A percentile compares a stretch with the other conserved stretches of the same genome.
Conservation (phyloP, 1,139 yeast genomes). For the Groenewaldozyma sp. region DNA sequence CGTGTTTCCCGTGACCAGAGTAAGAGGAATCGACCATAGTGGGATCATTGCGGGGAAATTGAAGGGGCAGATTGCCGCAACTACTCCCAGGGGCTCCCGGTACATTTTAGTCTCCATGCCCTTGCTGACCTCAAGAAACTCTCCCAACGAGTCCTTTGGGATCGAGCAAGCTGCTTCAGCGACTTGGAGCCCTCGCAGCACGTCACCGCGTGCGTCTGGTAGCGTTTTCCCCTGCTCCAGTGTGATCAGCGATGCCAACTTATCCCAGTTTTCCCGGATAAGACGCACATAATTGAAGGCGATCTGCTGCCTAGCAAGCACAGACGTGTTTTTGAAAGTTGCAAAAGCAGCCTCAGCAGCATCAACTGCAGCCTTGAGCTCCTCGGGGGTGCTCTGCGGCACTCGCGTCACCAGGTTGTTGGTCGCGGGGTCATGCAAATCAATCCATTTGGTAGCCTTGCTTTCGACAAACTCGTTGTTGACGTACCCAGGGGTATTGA, state of each 20-base stretch:
- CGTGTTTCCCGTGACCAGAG: constrained; percentile 71
- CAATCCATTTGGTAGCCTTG: constrained; percentile 53
- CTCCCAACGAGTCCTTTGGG: constrained; percentile 58
- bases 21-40: constrained; percentile 70
- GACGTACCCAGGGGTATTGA: constrained; percentile 47
- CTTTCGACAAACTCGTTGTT: constrained; percentile 53
- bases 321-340: constrained; percentile 48
- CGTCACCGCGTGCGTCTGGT: constrained; percentile 73
- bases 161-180: constrained; percentile 53
- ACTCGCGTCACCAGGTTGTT: constrained; percentile 56
- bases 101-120: constrained; percentile 78
- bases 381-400: constrained; percentile 63
- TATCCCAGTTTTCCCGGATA: constrained; percentile 59
- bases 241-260: constrained; percentile 62
- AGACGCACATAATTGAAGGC: constrained; percentile 65
- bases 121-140: constrained; percentile 56
- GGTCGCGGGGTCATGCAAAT: constrained; percentile 71
- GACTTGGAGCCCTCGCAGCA: constrained; percentile 70
- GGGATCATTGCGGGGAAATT: constrained; percentile 87
- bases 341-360: constrained; percentile 56
- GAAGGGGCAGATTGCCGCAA: constrained; percentile 66
- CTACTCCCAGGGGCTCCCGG: constrained; percentile 55
- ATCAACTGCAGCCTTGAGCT: constrained; percentile 57
- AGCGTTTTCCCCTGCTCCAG: constrained; percentile 77
- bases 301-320: constrained; percentile 65